Base-by-base conservation (phyloP, 2,329 filamentous ascomycete species). In the Fusarium setosum region DNA sequence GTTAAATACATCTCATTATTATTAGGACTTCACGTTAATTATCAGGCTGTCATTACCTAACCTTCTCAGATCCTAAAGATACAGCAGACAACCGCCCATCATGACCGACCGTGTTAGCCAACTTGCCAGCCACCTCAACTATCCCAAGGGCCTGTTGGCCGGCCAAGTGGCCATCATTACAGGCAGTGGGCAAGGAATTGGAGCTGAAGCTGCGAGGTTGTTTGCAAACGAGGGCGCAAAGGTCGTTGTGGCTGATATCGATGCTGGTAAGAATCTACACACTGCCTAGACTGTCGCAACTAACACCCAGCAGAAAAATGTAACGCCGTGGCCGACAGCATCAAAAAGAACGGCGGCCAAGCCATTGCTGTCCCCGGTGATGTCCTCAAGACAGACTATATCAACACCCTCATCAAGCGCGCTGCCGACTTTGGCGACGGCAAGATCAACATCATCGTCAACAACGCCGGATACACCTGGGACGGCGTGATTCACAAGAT, bases 401-500 rank as follows among this genome's bases (percentile, higher is more conserved):
- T 94, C 74, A 84, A 88, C 61, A 81, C 83, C 10, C 86, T 97
- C n/a, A 88, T 97, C 23, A 83, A 89, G 74, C 87, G 89, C 73
- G 86, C 93, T 0, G 93, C 92, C 1, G 90, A 90, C 45, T 96
- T 97, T 74, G 94, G 94, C 59, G 82, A 86, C 66, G 93, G 93
- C 73, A 96, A 96, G 83, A 94, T 97, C 64, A 91, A 97, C 77
- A 91, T 96, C 75, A 90, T 97, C 56, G 92, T 97, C 60, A 96
- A 97, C 80, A 97, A 97, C 76, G 94, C 93, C 1, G 93, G 93
- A 38, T 96, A 93, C 80, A 97, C 94, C 1, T 97, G 93, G 92
- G 94, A 97, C 77, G 94, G 91, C 7, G 93, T 96, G 35, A 93
- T 96, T 68, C 92, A 96, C 84, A 96, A 96, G 84, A 95, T 93